A percentile compares a stretch with the other conserved stretches of the same genome.
These are phyloP conservation scores for Phoenix roebelenii DNA, from an alignment of 176 grass and related monocot species.

Conservation along the genomic window DNA sequence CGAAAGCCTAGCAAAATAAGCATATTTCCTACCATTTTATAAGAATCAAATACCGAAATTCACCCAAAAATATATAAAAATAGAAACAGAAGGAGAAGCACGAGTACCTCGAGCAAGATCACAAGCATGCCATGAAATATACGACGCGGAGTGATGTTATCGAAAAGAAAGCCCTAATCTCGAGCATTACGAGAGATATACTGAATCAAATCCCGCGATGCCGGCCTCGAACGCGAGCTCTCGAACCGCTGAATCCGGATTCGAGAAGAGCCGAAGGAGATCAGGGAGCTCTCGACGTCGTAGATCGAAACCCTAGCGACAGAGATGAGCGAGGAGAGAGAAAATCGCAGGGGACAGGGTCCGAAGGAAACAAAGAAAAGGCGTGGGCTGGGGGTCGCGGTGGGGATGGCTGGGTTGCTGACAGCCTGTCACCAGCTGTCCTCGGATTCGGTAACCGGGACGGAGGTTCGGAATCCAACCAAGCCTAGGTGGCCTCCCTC, in stretches of 20 bases:
- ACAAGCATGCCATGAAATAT: neutral
- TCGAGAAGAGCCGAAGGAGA: neutral
- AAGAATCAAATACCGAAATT: no score
- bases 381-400: no score
- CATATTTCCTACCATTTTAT: no score
- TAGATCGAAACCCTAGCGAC: slow-evolving; percentile 5
- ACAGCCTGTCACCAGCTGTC: slow-evolving; percentile 95
- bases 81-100: neutral
- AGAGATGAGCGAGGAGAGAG: slow-evolving; percentile 11
- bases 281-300: neutral
- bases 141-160: neutral
- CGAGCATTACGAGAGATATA: neutral
- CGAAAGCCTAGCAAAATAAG: no score
- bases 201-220: neutral
- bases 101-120: neutral
- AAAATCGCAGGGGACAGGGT: neutral
- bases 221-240: neutral
- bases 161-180: neutral
- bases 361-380: slow-evolving; percentile 29
- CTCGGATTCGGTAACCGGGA: slow-evolving; percentile 35
- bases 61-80: neutral
- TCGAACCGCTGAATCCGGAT: neutral
- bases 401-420: slow-evolving; percentile 33
- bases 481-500: slow-evolving; percentile 4
- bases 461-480: neutral